Evolutionary conservation across 768 basidiomycete species (phyloP).

Genomic region (Crassisporium funariophilum): DNA sequence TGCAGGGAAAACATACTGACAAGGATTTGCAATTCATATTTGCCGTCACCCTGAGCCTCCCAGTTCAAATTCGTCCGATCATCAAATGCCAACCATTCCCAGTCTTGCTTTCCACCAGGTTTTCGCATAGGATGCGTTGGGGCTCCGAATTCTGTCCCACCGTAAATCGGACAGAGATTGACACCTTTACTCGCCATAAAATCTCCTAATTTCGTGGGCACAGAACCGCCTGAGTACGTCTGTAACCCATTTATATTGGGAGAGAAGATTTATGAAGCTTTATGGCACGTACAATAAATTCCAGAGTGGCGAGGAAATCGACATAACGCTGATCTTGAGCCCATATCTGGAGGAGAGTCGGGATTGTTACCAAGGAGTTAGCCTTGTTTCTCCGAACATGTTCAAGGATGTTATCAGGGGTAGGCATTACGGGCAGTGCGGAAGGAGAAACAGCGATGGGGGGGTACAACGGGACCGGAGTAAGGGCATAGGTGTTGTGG

Average conservation of each 20-base stretch:
- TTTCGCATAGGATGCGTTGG: slow-evolving; percentile 18
- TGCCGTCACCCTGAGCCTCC: slow-evolving; percentile 38
- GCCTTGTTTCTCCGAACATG: slow-evolving; percentile 30
- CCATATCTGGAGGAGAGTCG: slow-evolving; percentile 42
- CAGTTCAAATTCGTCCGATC: slow-evolving; percentile 32
- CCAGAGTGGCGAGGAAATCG: slow-evolving; percentile 24
- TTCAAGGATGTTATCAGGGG: slow-evolving; percentile 33
- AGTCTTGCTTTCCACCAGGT: slow-evolving; percentile 23
- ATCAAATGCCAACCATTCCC: slow-evolving; percentile 34
- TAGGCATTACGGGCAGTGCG: slow-evolving; percentile 36
- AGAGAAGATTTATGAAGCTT: background rate
- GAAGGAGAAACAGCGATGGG: slow-evolving; percentile 37
- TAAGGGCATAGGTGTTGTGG: no score
- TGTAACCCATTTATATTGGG: slow-evolving; percentile 11
- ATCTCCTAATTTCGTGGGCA: slow-evolving; percentile 38
- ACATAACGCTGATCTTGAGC: slow-evolving; percentile 27
- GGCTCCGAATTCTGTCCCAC: slow-evolving; percentile 38
- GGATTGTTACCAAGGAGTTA: slow-evolving; percentile 35
- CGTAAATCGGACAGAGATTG: slow-evolving; percentile 33
- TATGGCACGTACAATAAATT: slow-evolving; percentile 23
- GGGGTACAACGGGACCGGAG: no score
- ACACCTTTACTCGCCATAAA: slow-evolving; percentile 36
- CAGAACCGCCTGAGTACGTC: slow-evolving; percentile 37
- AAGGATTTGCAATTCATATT: slow-evolving; percentile 40
- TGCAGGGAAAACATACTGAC: slow-evolving; percentile 20